Evolutionary conservation across 139 green algal species (phyloP).

Genomic region (Ostreobium quekettii): DNA sequence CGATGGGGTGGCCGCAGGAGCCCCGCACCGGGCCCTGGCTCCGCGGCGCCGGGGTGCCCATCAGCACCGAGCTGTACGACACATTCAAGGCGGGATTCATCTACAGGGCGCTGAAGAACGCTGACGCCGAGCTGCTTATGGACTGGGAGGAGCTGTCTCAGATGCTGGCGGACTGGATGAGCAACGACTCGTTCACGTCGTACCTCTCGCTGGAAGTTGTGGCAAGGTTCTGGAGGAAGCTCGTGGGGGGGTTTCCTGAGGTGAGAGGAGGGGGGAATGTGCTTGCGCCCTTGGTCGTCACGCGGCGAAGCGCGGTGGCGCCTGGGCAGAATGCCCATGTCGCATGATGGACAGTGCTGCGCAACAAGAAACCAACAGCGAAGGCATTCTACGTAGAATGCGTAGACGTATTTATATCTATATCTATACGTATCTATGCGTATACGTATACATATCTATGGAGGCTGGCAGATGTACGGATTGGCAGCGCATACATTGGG

Average conservation of each 20-base stretch:
- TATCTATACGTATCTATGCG: neutral
- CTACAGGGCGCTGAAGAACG: neutral
- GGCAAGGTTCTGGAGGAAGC: constrained; percentile 16
- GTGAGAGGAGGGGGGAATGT: too few relatives aligned
- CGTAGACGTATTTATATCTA: neutral
- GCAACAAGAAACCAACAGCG: too few relatives aligned
- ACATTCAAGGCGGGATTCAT: constrained; percentile 14
- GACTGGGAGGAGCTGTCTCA: constrained; percentile 10
- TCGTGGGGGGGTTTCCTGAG: constrained; percentile 15
- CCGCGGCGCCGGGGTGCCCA: too few relatives aligned
- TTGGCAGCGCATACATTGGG: too few relatives aligned
- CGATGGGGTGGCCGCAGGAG: too few relatives aligned
- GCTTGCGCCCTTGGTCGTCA: too few relatives aligned
- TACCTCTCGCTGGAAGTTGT: constrained; percentile 4
- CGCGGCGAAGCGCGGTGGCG: too few relatives aligned
- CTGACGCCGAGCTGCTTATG: neutral
- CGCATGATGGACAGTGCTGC: too few relatives aligned
- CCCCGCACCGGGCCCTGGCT: too few relatives aligned
- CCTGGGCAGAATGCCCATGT: too few relatives aligned
- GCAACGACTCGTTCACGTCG: constrained; percentile 5
- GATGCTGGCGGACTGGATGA: constrained; percentile 14
- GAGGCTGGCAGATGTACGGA: too few relatives aligned
- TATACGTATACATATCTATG: neutral
- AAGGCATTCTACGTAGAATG: too few relatives aligned
- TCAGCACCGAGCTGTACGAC: neutral